Conservation (phyloP, 2,329 filamentous ascomycete genomes). For the Phyllosticta capitalensis region DNA sequence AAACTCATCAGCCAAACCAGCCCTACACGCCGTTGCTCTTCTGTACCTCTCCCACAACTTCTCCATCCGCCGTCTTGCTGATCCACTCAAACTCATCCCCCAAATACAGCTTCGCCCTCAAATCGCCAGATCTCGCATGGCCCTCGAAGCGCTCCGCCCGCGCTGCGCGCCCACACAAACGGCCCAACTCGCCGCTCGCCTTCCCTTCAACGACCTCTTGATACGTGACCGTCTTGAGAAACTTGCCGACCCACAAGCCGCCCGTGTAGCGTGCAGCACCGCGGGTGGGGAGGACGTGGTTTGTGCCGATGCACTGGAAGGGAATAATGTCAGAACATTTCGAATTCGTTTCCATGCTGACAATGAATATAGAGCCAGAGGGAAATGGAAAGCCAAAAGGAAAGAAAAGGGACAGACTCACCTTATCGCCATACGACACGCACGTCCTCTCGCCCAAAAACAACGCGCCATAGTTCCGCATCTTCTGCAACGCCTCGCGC, state of each 20-base stretch:
- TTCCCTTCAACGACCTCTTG: slow-evolving; percentile 38
- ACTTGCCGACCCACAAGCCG: slow-evolving; percentile 48
- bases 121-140: slow-evolving; percentile 43
- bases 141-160: slow-evolving; percentile 45
- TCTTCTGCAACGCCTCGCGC: slow-evolving; percentile 41
- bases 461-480: slow-evolving; percentile 42
- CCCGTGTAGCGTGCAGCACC: slow-evolving; percentile 42
- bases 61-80: no score
- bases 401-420: no score
- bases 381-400: no score
- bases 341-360: no score
- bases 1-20: no score
- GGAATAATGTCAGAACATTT: not conserved
- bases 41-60: no score
- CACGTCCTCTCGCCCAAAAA: slow-evolving; percentile 45
- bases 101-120: slow-evolving; percentile 37
- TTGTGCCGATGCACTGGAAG: slow-evolving; percentile 42
- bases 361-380: no score
- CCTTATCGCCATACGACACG: slow-evolving; percentile 46
- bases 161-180: slow-evolving; percentile 40
- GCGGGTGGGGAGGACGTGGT: slow-evolving; percentile 44
- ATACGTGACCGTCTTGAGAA: slow-evolving; percentile 43
- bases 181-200: slow-evolving; percentile 40
- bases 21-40: no score
- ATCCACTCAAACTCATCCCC: slow-evolving; percentile 36